Conservation (phyloP, 176 grass and related monocot genomes). For the Aegilops speltoides region DNA sequence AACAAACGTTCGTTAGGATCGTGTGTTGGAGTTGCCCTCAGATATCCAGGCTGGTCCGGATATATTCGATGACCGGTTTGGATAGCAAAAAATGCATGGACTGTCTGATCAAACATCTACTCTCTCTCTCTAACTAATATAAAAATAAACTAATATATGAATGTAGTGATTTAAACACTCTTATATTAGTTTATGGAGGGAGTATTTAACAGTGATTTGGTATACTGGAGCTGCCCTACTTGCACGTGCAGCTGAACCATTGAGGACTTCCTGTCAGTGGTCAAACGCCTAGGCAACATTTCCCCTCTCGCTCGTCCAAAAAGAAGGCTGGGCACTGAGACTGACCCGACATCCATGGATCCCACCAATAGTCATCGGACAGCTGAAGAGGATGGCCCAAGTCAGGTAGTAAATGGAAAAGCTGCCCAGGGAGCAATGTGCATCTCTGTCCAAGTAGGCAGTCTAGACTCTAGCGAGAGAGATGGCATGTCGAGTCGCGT, state of each 20-base stretch:
- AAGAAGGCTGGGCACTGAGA: background rate
- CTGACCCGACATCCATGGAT: background rate
- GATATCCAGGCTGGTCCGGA: too few species aligned
- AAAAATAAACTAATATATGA: too few species aligned
- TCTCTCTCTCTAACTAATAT: too few species aligned
- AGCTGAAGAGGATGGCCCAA: background rate
- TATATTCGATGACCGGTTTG: too few species aligned
- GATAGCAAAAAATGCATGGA: too few species aligned
- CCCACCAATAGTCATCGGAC: background rate
- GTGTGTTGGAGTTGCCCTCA: too few species aligned
- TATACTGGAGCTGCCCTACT: too few species aligned
- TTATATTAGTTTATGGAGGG: too few species aligned
- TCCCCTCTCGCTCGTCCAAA: background rate
- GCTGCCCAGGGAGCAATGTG: constrained; percentile 7
- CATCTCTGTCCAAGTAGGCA: background rate
- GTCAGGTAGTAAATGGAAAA: constrained; percentile 13
- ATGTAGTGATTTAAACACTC: too few species aligned
- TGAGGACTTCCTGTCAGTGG: background rate
- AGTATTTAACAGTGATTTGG: too few species aligned
- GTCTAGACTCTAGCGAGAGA: background rate
- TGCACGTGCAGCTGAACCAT: constrained; percentile 1
- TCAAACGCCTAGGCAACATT: background rate
- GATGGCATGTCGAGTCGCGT: constrained; percentile 25
- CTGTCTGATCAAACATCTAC: too few species aligned
- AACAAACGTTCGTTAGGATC: too few species aligned